Evolutionary conservation across 495 filamentous ascomycete genomes (phyloP), one percentile per base, ranked within the genome.

Genomic region (Penicillium robsamsonii): DNA sequence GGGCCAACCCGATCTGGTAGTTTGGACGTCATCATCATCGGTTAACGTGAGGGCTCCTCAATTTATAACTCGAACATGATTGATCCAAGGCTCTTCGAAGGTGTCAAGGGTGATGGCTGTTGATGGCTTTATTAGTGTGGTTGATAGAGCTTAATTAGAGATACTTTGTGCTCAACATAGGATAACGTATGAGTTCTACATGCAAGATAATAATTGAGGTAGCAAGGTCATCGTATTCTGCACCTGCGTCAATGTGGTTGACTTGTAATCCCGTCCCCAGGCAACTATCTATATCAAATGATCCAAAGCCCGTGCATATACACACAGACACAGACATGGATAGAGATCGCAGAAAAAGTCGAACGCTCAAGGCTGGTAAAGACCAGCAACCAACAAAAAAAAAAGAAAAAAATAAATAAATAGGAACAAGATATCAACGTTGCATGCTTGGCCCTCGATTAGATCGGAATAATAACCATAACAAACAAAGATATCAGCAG

Each of bases 341-440:
- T 29, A 30, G 7, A 29, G 29, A 40, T 41, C n/a, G 27, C n/a
- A 55, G 50, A 33, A 18, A 48, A 48, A 27, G 24, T 27, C 35
- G 25, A 30, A 46, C 15, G 20, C 6, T 20, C 24, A 42, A 35
- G 18, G 33, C 46, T 13, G 12, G n/a, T 15, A 27, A 47, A 56
- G 17, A 44, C 43, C 54, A 56, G 46, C 46, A 43, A 51, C 52
- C 60, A 55, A 47, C 54, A 50, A 59, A 58, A 35, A 42, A 55
- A 48, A 60, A 56, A 45, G 60, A 57, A 42, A 25, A 41, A 63
- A 11, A 49, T n/a, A 59, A 40, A n/a, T n/a, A n/a, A n/a, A n/a
- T n/a, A n/a, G 46, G 59, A 58, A 63, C 55, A 60, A 66, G 73
- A 65, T 76, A 76, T 77, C 66, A 72, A 63, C 67, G 44, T 75